Evolutionary conservation across 1,284 basidiomycete genomes (phyloP).

Genomic region (Naganishia sp.): DNA sequence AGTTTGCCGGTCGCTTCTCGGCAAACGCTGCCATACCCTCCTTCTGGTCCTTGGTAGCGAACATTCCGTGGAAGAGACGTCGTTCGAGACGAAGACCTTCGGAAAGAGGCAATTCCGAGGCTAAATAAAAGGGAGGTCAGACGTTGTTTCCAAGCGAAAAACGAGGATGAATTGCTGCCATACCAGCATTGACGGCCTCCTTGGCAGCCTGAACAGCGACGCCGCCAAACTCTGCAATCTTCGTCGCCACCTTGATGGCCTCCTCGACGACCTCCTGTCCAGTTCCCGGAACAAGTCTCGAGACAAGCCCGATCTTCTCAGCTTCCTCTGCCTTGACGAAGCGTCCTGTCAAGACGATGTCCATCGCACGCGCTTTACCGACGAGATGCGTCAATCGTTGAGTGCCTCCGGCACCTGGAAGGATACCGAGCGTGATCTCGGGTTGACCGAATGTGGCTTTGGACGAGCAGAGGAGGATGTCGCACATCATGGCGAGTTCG

Average conservation of each 20-base stretch:
- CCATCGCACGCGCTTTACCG: constrained; percentile 95
- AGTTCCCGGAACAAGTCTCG: constrained; percentile 73
- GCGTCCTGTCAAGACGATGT: constrained; percentile 86
- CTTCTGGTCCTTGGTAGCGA: constrained; percentile 96
- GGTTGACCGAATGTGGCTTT: constrained; percentile 94
- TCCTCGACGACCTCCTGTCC: constrained; percentile 84
- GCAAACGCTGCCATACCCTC: constrained; percentile 97
- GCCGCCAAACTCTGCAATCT: constrained; percentile 80
- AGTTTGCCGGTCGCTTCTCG: constrained; percentile 92
- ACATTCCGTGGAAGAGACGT: constrained; percentile 86
- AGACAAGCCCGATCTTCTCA: constrained; percentile 80
- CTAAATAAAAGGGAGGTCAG: constrained; percentile 65
- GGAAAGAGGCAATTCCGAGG: constrained; percentile 76
- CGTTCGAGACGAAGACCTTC: constrained; percentile 88
- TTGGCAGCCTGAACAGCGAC: constrained; percentile 88
- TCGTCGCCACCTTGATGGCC: constrained; percentile 77
- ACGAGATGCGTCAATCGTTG: constrained; percentile 75
- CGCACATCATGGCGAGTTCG: constrained; percentile 78
- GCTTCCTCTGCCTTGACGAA: constrained; percentile 80
- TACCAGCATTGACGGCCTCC: constrained; percentile 90
- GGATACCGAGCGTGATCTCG: constrained; percentile 95
- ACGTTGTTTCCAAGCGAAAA: not conserved
- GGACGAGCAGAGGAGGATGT: constrained; percentile 93
- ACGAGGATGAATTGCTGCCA: constrained; percentile 43
- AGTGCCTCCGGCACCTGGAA: constrained; percentile 65